These are phyloP conservation scores for Pichia nanzhaoensis DNA, from an alignment of 805 yeast genomes.

Conservation along the genomic window DNA sequence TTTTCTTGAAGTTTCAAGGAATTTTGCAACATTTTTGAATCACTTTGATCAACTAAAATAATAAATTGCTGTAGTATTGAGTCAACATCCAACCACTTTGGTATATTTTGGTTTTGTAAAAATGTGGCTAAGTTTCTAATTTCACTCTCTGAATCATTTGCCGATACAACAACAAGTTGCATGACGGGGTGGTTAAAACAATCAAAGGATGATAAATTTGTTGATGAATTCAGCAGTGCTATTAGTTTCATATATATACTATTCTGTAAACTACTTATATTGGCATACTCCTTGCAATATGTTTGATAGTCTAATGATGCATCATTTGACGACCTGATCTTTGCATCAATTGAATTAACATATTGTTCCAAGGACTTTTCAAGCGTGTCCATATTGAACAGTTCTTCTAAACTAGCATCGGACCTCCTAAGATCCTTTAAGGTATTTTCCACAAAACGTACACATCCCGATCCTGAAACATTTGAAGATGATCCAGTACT, in stretches of 20 bases:
- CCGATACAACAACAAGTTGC: conserved; percentile 60
- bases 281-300: neutral
- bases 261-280: conserved; percentile 27
- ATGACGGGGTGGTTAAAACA: conserved; percentile 82
- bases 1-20: conserved; percentile 29
- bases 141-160: conserved; percentile 44
- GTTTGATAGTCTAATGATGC: neutral
- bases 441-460: conserved; percentile 11
- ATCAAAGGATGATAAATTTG: conserved; percentile 68
- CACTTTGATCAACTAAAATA: conserved; percentile 41
- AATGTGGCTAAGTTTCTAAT: conserved; percentile 52
- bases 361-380: conserved; percentile 1
- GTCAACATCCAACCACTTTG: conserved; percentile 60
- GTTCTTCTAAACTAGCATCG: neutral
- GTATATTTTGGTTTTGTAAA: conserved; percentile 42
- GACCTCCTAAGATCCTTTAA: neutral
- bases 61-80: conserved; percentile 52
- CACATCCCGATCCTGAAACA: conserved; percentile 5
- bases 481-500: neutral
- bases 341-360: conserved; percentile 1
- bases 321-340: neutral
- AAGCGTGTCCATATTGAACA: neutral
- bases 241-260: conserved; percentile 53
- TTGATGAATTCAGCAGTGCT: conserved; percentile 51
- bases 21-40: conserved; percentile 38